A percentile compares a stretch with the other conserved stretches of the same genome.
Conservation (phyloP, 2,329 filamentous ascomycete genomes). For the Capronia coronata region DNA sequence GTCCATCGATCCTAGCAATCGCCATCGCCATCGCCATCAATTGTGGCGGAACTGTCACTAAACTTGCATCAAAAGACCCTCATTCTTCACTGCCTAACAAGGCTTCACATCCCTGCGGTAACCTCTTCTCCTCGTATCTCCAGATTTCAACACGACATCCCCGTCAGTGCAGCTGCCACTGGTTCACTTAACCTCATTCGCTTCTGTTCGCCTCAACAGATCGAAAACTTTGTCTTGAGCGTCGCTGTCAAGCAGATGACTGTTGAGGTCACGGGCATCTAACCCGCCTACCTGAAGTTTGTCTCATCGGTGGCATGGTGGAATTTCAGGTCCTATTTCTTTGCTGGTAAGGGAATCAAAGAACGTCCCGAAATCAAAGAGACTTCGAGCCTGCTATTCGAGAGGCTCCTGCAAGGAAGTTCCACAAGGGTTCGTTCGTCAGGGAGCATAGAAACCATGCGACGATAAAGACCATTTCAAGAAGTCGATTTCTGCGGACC, state of each 20-base stretch:
- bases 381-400: background rate
- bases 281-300: background rate
- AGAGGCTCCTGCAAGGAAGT: background rate
- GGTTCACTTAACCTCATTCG: background rate
- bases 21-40: no score
- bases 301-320: background rate
- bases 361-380: background rate
- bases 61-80: background rate
- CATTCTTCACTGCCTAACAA: background rate
- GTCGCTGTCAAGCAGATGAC: background rate
- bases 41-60: background rate
- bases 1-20: background rate
- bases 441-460: background rate
- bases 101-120: conserved; percentile 1
- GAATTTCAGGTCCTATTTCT: background rate
- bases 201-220: background rate
- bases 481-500: no score
- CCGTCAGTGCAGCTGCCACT: background rate
- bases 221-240: background rate
- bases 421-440: background rate
- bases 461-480: no score
- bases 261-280: background rate
- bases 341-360: background rate
- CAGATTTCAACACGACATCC: background rate
- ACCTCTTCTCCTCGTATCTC: conserved; percentile 1